Base-by-base conservation (phyloP, 1,284 basidiomycete species). In the Leccinum subspadiceum region DNA sequence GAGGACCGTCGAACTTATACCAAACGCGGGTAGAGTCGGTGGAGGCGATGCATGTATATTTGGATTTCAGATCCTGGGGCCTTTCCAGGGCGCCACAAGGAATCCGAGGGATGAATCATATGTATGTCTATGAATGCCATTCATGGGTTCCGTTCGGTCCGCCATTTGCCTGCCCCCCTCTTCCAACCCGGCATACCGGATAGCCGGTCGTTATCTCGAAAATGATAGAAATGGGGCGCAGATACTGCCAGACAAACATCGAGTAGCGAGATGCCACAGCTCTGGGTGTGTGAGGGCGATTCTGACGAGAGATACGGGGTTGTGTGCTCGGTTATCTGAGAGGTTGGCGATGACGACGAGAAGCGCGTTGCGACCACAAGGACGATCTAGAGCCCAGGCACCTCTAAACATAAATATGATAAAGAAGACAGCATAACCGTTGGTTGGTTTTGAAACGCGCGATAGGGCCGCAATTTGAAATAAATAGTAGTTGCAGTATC, bases 141-240 rank as follows among this genome's bases (percentile, higher is more conserved):
- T 15, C 26, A 50, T 50, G 49, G 49, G 26, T 29, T 26, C 49
- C 49, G 12, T 29, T 35, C 22, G 41, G 24, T 58, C 15, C 48
- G 4, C 48, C 17, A 37, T 37, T 37, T 37, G 35, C 44, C 44
- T 46, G 20, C 20, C 44, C 9, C 7, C 12, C 12, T 46, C 4
- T 20, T 46, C 44, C 20, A 22, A 12, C 12, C 20, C 17, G 26
- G 5, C 10, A 37, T 17, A 2, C 20, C 26, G 15, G 13, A 2
- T 52, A 13, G 7, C 48, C 41, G 54, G 31, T 26, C 6, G 29
- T 41, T 64, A 63, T 63, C 61, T 51, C 37, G 57, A 44, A 35
- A 22, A 49, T 59, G 24, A 31, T 39, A 54, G 35, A 17, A 6
- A 22, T 49, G 48, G 24, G 24, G 22, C 9, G 4, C 22, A 26